phyloP scores from a whole-genome alignment of 805 yeast genomes.

The Groenewaldozyma salmanticensis region DNA sequence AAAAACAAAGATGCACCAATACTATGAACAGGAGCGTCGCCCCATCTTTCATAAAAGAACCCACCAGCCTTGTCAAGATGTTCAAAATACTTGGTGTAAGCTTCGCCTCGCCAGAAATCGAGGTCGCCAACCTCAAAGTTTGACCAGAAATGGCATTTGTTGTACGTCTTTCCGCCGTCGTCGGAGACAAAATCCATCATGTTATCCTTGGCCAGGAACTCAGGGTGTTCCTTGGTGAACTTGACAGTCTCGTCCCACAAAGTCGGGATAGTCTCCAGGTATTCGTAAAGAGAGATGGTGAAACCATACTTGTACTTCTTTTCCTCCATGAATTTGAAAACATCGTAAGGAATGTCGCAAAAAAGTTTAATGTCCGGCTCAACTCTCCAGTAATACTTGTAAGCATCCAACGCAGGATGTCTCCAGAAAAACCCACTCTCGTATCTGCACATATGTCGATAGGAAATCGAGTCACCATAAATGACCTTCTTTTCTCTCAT shows the following conservation, averaged over 20 bases:
- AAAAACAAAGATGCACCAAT: conserved; percentile 50
- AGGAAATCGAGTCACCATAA: conserved; percentile 66
- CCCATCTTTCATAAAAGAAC: conserved; percentile 71
- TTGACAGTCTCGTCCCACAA: conserved; percentile 66
- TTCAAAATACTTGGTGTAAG: conserved; percentile 46
- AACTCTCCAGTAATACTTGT: conserved; percentile 88
- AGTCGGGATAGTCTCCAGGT: conserved; percentile 58
- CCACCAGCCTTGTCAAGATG: conserved; percentile 55
- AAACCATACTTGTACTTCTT: conserved; percentile 66
- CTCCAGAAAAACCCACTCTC: conserved; percentile 79
- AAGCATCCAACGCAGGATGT: conserved; percentile 54
- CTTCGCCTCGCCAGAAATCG: conserved; percentile 47
- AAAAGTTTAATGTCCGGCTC: conserved; percentile 70
- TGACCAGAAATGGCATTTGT: conserved; percentile 82
- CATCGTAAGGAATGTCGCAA: conserved; percentile 73
- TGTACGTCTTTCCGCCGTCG: conserved; percentile 61
- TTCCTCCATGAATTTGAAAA: conserved; percentile 73
- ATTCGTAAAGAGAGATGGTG: conserved; percentile 64
- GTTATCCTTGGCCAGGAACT: conserved; percentile 49
- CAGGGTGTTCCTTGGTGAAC: conserved; percentile 51
- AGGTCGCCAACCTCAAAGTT: conserved; percentile 59
- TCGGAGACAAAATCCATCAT: conserved; percentile 63
- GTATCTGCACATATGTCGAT: conserved; percentile 86
- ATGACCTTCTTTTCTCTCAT: conserved; percentile 49
- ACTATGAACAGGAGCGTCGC: conserved; percentile 68